phyloP scores from a whole-genome alignment of 176 grass and related monocot species.

The Eleusine coracana region DNA sequence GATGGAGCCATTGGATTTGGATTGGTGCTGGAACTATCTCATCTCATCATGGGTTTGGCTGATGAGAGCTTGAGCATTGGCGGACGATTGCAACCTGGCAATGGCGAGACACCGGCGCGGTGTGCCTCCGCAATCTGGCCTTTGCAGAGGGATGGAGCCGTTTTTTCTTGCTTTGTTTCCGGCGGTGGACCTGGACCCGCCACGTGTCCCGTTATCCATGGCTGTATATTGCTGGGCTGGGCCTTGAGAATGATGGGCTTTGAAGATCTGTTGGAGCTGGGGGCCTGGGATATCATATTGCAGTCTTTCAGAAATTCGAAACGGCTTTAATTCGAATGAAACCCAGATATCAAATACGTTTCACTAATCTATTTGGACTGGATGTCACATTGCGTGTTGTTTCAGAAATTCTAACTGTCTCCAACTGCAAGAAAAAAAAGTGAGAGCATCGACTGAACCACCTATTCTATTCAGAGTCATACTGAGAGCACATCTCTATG shows the following conservation, averaged over 20 bases:
- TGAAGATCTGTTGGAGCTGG: neutral
- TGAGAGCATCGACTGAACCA: too few relatives aligned
- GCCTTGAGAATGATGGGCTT: neutral
- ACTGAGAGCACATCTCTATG: neutral
- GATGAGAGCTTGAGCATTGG: neutral
- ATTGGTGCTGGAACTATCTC: conserved; percentile 5
- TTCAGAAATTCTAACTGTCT: too few relatives aligned
- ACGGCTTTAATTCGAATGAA: too few relatives aligned
- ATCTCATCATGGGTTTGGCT: neutral
- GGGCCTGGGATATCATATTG: too few relatives aligned
- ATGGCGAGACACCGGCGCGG: neutral
- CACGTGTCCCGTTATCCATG: neutral
- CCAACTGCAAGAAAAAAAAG: too few relatives aligned
- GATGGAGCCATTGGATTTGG: conserved; percentile 33
- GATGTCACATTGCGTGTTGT: too few relatives aligned
- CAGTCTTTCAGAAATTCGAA: too few relatives aligned
- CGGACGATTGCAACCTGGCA: neutral
- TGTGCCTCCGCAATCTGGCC: neutral
- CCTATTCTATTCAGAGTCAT: too few relatives aligned
- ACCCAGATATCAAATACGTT: too few relatives aligned
- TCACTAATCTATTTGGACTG: too few relatives aligned
- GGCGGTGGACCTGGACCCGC: conserved; percentile 13
- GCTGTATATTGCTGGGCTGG: neutral
- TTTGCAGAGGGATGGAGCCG: conserved; percentile 17
- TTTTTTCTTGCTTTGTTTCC: neutral